Percentiles rank a stretch among this genome's conserved stretches.
Evolutionary conservation across 2,329 filamentous ascomycete genomes (phyloP).

Genomic region (Aspergillus jensenii): DNA sequence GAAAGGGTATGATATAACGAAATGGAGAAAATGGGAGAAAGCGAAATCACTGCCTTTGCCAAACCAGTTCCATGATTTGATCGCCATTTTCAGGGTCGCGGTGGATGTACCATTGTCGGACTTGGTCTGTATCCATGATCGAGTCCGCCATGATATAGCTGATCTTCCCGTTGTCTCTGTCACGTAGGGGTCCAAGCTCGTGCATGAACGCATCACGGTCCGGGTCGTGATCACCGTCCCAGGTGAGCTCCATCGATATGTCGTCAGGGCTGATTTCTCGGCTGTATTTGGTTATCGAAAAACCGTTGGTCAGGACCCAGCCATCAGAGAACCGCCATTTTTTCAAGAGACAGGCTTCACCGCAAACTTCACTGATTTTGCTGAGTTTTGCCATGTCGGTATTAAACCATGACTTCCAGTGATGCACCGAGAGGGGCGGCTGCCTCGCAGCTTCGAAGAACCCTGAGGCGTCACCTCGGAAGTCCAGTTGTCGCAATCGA

Average conservation of each 20-base stretch:
- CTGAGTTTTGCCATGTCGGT: slow-evolving; percentile 52
- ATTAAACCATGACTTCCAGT: slow-evolving; percentile 64
- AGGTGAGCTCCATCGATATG: slow-evolving; percentile 55
- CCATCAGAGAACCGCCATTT: slow-evolving; percentile 51
- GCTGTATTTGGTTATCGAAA: slow-evolving; percentile 55
- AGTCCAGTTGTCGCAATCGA: slow-evolving; percentile 59
- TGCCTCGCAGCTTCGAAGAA: slow-evolving; percentile 59
- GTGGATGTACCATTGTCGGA: slow-evolving; percentile 59
- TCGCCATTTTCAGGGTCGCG: slow-evolving; percentile 41
- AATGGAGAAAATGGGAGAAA: background rate
- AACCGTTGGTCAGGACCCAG: slow-evolving; percentile 60
- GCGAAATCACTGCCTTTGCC: slow-evolving; percentile 22
- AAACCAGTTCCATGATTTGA: slow-evolving; percentile 42
- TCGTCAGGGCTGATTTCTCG: slow-evolving; percentile 45
- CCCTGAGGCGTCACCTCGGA: slow-evolving; percentile 55
- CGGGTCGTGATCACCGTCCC: slow-evolving; percentile 47
- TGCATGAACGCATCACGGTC: slow-evolving; percentile 49
- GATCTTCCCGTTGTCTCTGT: slow-evolving; percentile 50
- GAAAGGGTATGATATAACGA: background rate
- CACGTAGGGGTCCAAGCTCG: slow-evolving; percentile 54
- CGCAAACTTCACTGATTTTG: slow-evolving; percentile 53
- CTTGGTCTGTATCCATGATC: slow-evolving; percentile 41
- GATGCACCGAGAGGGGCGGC: slow-evolving; percentile 58
- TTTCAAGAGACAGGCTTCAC: slow-evolving; percentile 57
- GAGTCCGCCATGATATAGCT: slow-evolving; percentile 52